phyloP scores from a whole-genome alignment of 768 basidiomycete genomes.

The Tylopilus plumbeoviolaceoides region DNA sequence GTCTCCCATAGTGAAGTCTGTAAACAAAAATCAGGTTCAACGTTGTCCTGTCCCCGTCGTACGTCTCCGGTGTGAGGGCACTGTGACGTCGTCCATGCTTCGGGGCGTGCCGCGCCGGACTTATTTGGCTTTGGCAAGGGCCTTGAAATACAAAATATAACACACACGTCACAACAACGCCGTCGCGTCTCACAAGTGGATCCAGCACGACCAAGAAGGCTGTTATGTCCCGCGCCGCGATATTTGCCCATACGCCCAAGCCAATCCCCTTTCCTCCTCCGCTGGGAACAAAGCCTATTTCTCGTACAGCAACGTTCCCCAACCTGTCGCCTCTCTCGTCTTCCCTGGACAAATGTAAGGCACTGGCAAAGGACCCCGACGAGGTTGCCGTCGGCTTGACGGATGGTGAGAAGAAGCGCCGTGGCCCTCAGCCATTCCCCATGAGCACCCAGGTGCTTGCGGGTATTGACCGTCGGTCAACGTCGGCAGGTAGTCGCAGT shows the following conservation, averaged over 20 bases:
- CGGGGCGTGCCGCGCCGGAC: conserved; percentile 1
- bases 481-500: conserved; percentile 13
- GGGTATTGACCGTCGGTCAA: conserved; percentile 33
- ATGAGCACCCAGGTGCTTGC: conserved; percentile 45
- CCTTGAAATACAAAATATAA: conserved; percentile 26
- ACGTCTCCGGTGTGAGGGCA: background rate
- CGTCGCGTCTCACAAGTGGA: conserved; percentile 1
- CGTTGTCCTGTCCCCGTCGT: background rate
- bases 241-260: background rate
- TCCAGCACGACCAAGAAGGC: conserved; percentile 12
- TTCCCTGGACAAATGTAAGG: conserved; percentile 17
- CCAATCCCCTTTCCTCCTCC: conserved; percentile 22
- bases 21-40: background rate
- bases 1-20: conserved; percentile 3
- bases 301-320: conserved; percentile 18
- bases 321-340: conserved; percentile 22
- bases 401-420: background rate
- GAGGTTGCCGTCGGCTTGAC: too few relatives aligned
- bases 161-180: conserved; percentile 31
- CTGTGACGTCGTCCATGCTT: background rate
- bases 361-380: background rate
- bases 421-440: conserved; percentile 37
- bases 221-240: conserved; percentile 6
- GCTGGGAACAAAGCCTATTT: conserved; percentile 4
- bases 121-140: conserved; percentile 17